These are phyloP conservation scores for Aspergillus baeticus DNA, from an alignment of 495 filamentous ascomycete species.

Conservation along the genomic window DNA sequence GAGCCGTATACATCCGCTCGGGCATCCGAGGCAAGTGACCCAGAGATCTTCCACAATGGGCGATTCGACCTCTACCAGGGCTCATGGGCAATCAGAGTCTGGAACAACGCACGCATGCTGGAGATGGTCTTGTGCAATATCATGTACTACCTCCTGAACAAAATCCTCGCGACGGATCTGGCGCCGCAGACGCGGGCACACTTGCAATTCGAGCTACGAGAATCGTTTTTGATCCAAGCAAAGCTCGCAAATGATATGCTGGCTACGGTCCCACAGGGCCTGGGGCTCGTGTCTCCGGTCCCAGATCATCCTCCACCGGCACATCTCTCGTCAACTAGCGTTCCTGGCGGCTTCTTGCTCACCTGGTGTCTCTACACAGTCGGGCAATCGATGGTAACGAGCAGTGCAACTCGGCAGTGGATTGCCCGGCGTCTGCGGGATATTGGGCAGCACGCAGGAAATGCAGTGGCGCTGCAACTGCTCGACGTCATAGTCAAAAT, in stretches of 20 bases:
- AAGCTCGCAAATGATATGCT: conserved; percentile 40
- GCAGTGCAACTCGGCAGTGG: conserved; percentile 25
- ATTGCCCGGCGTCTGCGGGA: conserved; percentile 37
- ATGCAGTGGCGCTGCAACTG: conserved; percentile 23
- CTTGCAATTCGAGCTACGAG: conserved; percentile 24
- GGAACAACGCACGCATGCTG: conserved; percentile 28
- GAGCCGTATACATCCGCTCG: conserved; percentile 25
- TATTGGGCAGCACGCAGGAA: conserved; percentile 27
- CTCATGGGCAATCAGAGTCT: conserved; percentile 26
- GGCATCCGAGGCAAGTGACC: neutral
- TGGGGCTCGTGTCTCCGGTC: conserved; percentile 19
- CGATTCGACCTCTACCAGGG: conserved; percentile 21
- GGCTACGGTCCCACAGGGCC: conserved; percentile 44
- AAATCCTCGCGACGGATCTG: conserved; percentile 15
- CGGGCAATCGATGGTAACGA: conserved; percentile 24
- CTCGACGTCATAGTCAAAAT: neutral
- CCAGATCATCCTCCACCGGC: neutral
- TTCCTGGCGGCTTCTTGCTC: conserved; percentile 33
- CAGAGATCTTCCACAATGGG: conserved; percentile 22
- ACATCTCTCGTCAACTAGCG: conserved; percentile 5
- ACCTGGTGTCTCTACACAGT: conserved; percentile 37
- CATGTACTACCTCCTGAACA: conserved; percentile 18
- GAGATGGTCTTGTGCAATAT: conserved; percentile 26
- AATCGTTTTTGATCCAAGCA: conserved; percentile 30
- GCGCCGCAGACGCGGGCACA: conserved; percentile 7